Evolutionary conservation across 2,329 filamentous ascomycete species (phyloP).

Genomic region (Aurifilum marmelostoma): DNA sequence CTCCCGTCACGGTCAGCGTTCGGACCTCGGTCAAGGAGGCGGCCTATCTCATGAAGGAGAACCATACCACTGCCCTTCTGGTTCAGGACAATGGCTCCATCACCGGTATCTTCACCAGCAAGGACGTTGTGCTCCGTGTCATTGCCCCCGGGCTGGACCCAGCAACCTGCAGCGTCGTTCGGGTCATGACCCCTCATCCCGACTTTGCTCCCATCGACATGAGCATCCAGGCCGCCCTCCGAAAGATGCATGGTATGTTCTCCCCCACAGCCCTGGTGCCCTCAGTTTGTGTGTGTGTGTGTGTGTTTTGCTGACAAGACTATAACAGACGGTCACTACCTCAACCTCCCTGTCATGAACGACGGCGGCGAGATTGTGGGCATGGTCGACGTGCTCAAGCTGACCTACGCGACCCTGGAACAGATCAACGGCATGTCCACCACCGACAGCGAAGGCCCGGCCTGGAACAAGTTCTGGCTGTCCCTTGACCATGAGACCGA

Average conservation of each 20-base stretch:
- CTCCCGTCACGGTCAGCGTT: conserved; percentile 93
- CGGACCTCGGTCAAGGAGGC: conserved; percentile 96
- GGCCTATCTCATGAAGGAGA: conserved; percentile 95
- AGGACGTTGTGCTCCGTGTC: conserved; percentile 96
- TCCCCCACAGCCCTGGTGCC: neutral
- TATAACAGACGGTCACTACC: conserved; percentile 85
- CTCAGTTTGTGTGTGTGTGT: neutral
- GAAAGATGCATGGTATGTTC: conserved; percentile 94
- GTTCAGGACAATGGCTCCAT: conserved; percentile 97
- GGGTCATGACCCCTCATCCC: conserved; percentile 98
- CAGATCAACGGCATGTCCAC: conserved; percentile 96
- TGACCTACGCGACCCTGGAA: conserved; percentile 96
- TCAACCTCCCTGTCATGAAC: conserved; percentile 98
- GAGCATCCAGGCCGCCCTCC: conserved; percentile 96
- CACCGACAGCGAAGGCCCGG: conserved; percentile 87
- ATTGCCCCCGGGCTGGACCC: conserved; percentile 97
- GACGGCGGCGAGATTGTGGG: conserved; percentile 95
- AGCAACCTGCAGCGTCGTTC: conserved; percentile 91
- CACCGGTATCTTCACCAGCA: conserved; percentile 99
- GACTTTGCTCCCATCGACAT: conserved; percentile 99
- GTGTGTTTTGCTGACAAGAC: conserved; percentile 27
- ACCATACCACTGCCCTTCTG: conserved; percentile 94
- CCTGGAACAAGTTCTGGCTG: conserved; percentile 99
- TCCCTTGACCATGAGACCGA: conserved; percentile 94
- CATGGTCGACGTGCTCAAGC: conserved; percentile 98